A percentile compares a stretch with the other conserved stretches of the same genome.
Conservation (phyloP, 495 filamentous ascomycete species). For the Baudoinia panamericana region DNA sequence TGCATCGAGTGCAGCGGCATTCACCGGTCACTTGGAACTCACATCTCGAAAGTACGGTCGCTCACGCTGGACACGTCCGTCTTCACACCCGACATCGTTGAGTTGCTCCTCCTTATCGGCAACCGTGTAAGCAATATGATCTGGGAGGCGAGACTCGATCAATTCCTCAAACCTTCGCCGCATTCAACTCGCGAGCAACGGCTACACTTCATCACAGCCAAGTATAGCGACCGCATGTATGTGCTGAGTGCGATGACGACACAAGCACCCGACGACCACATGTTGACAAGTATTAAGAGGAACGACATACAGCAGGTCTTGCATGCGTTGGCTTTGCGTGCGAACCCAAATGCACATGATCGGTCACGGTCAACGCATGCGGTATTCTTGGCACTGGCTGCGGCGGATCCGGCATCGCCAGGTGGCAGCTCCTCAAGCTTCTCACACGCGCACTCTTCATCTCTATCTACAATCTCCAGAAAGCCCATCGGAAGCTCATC, state of each 20-base stretch:
- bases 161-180: constrained; percentile 52
- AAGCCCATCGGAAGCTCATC: not conserved
- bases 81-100: constrained; percentile 90
- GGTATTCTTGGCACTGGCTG: constrained; percentile 83
- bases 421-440: constrained; percentile 34
- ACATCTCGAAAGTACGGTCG: constrained; percentile 94
- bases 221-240: constrained; percentile 76
- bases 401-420: constrained; percentile 75
- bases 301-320: constrained; percentile 87
- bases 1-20: constrained; percentile 99
- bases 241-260: constrained; percentile 66
- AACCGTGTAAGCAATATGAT: constrained; percentile 94
- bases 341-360: constrained; percentile 77
- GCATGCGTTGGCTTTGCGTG: constrained; percentile 75
- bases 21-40: constrained; percentile 89
- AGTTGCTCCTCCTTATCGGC: constrained; percentile 82
- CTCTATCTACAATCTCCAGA: constrained; percentile 19
- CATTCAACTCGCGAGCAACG: constrained; percentile 77
- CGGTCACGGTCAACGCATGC: constrained; percentile 78
- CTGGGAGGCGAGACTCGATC: constrained; percentile 80
- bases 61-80: constrained; percentile 89
- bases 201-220: constrained; percentile 82
- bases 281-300: constrained; percentile 85
- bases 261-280: constrained; percentile 73
- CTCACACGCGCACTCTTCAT: constrained; percentile 28